These are phyloP conservation scores for Begonia fuchsioides DNA, from an alignment of 306 rosid genomes.

Conservation along the genomic window DNA sequence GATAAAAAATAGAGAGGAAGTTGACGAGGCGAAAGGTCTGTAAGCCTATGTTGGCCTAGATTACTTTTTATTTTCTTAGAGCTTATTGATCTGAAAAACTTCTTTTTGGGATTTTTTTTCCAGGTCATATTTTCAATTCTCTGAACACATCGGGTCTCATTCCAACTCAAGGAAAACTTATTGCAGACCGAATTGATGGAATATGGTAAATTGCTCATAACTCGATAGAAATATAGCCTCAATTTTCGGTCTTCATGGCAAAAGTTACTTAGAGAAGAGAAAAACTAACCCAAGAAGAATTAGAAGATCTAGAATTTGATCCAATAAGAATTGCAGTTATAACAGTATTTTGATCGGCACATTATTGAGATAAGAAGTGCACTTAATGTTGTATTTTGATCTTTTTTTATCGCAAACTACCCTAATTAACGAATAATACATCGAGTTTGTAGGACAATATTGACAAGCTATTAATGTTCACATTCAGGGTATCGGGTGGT, in stretches of 20 bases:
- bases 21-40: constrained; percentile 84
- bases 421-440: neutral
- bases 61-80: neutral
- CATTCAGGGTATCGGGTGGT: constrained; percentile 85
- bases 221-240: neutral
- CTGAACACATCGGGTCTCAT: constrained; percentile 81
- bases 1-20: constrained; percentile 30
- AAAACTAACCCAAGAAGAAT: too few relatives aligned
- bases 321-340: too few relatives aligned
- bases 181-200: constrained; percentile 95
- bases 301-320: too few relatives aligned
- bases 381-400: neutral
- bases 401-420: neutral
- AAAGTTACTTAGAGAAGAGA: too few relatives aligned
- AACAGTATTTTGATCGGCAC: neutral
- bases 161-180: constrained; percentile 74
- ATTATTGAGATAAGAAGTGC: neutral
- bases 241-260: neutral
- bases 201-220: constrained; percentile 44
- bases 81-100: neutral
- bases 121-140: constrained; percentile 87
- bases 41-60: too few relatives aligned
- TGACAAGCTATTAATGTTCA: neutral
- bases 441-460: neutral
- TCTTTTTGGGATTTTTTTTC: constrained; percentile 4